Evolutionary conservation across 169 alveolate species (phyloP).

Genomic region (Perkinsus marinus): DNA sequence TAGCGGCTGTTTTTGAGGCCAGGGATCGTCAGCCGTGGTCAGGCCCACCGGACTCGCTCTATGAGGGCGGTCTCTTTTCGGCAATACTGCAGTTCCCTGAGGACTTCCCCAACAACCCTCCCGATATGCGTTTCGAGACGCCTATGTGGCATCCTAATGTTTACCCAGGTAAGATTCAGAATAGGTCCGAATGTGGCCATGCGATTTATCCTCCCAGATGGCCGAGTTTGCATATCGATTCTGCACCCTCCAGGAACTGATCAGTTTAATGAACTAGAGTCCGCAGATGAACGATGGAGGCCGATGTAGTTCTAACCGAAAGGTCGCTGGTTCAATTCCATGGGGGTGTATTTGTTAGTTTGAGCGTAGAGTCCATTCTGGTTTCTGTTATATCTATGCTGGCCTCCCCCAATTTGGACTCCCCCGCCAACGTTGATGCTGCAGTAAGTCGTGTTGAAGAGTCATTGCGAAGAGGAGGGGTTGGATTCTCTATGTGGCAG

Average conservation of each 20-base stretch:
- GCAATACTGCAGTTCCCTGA: conserved; percentile 87
- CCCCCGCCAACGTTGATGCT: conserved; percentile 94
- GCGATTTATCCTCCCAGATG: conserved; percentile 58
- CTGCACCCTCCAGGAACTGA: conserved; percentile 93
- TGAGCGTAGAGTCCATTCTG: conserved; percentile 85
- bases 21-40: too few species aligned
- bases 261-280: conserved; percentile 81
- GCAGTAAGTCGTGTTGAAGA: conserved; percentile 53
- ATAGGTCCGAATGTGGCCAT: neutral
- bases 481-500: neutral
- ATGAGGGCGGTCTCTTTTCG: conserved; percentile 91
- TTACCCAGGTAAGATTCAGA: neutral
- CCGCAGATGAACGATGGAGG: conserved; percentile 96
- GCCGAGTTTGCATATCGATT: conserved; percentile 92
- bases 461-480: too few species aligned
- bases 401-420: conserved; percentile 86
- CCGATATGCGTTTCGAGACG: conserved; percentile 86
- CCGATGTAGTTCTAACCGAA: conserved; percentile 61
- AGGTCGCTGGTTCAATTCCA: neutral
- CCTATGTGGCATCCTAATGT: conserved; percentile 97
- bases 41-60: conserved; percentile 90
- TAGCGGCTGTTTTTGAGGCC: too few species aligned
- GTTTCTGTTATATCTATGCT: conserved; percentile 88
- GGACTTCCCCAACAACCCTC: conserved; percentile 94
- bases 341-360: neutral